A percentile compares a stretch with the other conserved stretches of the same genome.
Evolutionary conservation across 805 yeast species (phyloP).

Genomic region (Isabelozyma gotoi): DNA sequence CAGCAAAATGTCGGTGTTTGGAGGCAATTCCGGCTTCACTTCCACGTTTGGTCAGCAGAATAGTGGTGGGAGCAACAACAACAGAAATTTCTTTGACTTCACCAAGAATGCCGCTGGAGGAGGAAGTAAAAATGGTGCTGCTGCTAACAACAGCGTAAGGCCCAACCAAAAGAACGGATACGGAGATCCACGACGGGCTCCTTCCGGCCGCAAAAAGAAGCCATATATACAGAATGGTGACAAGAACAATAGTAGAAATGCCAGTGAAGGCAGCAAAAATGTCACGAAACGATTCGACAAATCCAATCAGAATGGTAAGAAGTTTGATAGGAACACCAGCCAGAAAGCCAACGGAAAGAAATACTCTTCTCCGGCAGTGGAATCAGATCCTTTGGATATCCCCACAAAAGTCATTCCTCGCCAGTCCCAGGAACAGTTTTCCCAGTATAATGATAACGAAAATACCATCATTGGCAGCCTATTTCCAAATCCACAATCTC

Average conservation of each 20-base stretch:
- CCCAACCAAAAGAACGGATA: constrained; percentile 6
- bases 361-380: neutral
- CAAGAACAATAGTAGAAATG: too few species aligned
- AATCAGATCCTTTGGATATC: constrained; percentile 10
- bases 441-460: constrained; percentile 18
- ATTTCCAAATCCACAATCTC: constrained; percentile 23
- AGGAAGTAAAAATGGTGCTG: neutral
- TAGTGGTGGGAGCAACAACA: neutral
- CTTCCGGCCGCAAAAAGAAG: constrained; percentile 4
- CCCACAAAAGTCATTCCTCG: constrained; percentile 19
- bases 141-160: neutral
- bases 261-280: neutral
- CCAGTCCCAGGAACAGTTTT: constrained; percentile 15
- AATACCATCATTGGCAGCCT: constrained; percentile 27
- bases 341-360: neutral
- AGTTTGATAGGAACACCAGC: neutral
- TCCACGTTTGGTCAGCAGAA: constrained; percentile 1
- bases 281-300: neutral
- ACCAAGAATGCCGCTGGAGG: neutral
- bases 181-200: constrained; percentile 10
- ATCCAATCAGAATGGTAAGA: constrained; percentile 1
- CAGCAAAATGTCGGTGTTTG: constrained; percentile 20
- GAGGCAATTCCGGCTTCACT: constrained; percentile 8
- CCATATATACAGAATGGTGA: neutral
- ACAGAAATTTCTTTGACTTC: neutral